phyloP scores from a whole-genome alignment of 2,329 filamentous ascomycete species.

The Aspergillus floridensis region DNA sequence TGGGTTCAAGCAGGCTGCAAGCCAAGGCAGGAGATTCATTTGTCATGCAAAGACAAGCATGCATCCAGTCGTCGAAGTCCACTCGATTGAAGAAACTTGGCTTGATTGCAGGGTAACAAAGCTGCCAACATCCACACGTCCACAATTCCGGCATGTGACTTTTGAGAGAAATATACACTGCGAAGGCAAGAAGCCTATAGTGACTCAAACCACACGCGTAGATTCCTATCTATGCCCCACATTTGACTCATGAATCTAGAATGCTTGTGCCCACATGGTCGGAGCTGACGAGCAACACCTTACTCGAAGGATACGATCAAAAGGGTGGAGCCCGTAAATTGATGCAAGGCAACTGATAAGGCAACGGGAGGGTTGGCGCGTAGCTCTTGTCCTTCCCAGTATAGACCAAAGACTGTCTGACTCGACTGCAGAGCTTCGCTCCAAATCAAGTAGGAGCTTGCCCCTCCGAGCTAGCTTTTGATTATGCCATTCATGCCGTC shows the following conservation, averaged over 20 bases:
- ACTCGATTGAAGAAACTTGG: background rate
- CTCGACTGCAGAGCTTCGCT: too few relatives aligned
- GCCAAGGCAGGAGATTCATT: too few relatives aligned
- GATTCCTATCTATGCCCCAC: background rate
- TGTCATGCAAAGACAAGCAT: background rate
- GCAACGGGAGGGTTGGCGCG: too few relatives aligned
- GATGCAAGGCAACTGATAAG: background rate
- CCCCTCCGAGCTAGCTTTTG: background rate
- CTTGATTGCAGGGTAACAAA: background rate
- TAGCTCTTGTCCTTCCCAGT: too few relatives aligned
- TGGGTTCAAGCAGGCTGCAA: too few relatives aligned
- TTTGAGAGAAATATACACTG: background rate
- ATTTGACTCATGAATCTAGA: background rate
- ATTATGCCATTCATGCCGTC: background rate
- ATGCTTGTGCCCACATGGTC: background rate
- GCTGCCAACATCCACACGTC: background rate
- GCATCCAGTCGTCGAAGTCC: background rate
- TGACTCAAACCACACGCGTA: background rate
- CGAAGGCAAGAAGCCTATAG: background rate
- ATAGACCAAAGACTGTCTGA: too few relatives aligned
- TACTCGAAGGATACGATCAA: background rate
- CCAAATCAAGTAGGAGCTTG: too few relatives aligned
- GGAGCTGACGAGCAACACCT: background rate
- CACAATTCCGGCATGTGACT: background rate
- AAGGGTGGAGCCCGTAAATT: background rate